Evolutionary conservation across 2,329 filamentous ascomycete species (phyloP), one percentile per base, ranked within the genome.

Genomic region (Podosphaera fusca): DNA sequence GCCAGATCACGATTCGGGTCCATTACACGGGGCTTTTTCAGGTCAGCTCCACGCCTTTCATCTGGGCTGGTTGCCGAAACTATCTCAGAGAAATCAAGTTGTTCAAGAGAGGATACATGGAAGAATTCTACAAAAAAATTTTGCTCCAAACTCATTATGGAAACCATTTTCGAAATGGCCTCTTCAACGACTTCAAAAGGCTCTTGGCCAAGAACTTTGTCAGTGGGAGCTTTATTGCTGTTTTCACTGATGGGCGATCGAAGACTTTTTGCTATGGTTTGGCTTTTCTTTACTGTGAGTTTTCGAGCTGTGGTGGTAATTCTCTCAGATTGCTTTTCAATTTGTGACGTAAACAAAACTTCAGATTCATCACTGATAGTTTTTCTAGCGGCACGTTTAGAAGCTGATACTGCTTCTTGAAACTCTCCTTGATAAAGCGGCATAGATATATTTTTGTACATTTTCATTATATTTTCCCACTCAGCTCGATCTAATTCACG

Each of bases 101-200:
- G 82, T 64, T 88, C 83, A 34, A 90, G 74, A 1, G 87, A 94
- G n/a, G 84, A 86, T 33, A 92, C 80, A 64, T 96, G 90, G 76
- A 96, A 96, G 69, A 95, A 92, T 63, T 94, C 87, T n/a, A 95
- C 82, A 54, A 95, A 75, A 67, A 96, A 98, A 67, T 95, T 96
- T 68, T 98, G 90, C 70, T 98, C 92, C 68, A 90, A 89, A 63
- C 87, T 82, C 58, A 95, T 81, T 57, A 94, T 75, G 4, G 84
- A 86, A 50, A 89, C 72, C 61, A 92, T 79, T 64, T 95, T 87
- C 58, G 92, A 84, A 60, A 95, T 71, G 10, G 87, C 80, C 42
- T 81, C 82, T 0, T 80, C 75, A 69, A 96, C 95, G 2, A 87
- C 80, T 69, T 95, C 88, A 63, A 82, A 90, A 0, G 86, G 80